Base-by-base conservation (phyloP, 2,329 filamentous ascomycete genomes). In the Metarhizium guizhouense region DNA sequence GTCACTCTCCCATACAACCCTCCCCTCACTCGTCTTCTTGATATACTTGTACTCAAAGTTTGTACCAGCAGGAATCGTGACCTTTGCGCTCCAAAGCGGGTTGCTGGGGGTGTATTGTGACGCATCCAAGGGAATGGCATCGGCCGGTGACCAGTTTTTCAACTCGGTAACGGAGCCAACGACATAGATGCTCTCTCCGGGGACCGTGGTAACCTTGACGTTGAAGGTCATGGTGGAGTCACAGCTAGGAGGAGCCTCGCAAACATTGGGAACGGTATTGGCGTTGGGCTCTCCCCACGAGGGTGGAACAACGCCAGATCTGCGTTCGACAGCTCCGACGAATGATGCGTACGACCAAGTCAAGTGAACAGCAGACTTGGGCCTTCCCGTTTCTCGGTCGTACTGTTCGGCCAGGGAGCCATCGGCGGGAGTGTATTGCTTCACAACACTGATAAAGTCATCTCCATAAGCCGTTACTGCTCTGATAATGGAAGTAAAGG, bases 341-440 rank as follows among this genome's bases (percentile, higher is more conserved):
- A 88, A 84, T 0, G 85, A 76, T 2, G 84, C 83, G 60, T 87
- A 88, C 0, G 84, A 87, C 85, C 85, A 88, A 2, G 85, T 88
- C n/a, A 88, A 72, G 58, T 89, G 82, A 16, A 74, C 70, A 2
- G 86, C 86, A 1, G 84, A 86, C 3, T 83, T 69, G 2, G 81
- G 82, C 0, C 63, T 53, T 36, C 78, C 83, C 38, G 64, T 72
- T 54, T 68, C 65, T 57, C 76, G 76, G 60, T 79, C 75, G 60
- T 79, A 89, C 65, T 89, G 85, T 70, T 89, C 86, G 1, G 82
- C 73, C 7, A 89, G 65, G 0, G 78, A 78, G n/a, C 87, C 87
- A 58, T 82, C 80, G 0, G 75, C 60, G 3, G 77, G 76, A 0
- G 82, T 80, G 63, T 90, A 89, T 1, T 74, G 75, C 56, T 78